Base-by-base conservation (phyloP, 352 stramenopile species). In the Globisporangium camurandrum region DNA sequence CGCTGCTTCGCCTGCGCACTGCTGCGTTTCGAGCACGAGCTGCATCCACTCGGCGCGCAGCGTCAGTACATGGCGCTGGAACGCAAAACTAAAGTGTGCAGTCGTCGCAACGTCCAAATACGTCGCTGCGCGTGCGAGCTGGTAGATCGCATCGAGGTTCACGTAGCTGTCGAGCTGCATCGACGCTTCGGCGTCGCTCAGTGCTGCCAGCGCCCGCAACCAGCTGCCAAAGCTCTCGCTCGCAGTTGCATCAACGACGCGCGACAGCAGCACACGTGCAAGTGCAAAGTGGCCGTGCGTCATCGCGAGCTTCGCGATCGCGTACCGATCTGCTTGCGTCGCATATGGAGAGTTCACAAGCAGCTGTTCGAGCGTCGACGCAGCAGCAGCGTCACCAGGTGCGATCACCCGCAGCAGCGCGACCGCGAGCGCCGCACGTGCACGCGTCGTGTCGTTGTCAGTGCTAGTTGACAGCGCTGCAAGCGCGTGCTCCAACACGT, bases 151-250 rank as follows among this genome's bases (percentile, higher is more conserved):
- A 7, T 71, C 48, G 28, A 77, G 34, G 0, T 62, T 56, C 3
- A 69, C 59, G 20, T 28, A 51, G 24, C 33, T 42, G n/a, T 62
- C 51, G 23, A 16, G 51, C 37, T 37, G 33, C 40, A 77, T 54
- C n/a, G 49, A 42, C 14, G 52, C 62, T 46, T 73, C 67, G 4
- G 68, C 61, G 56, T 72, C 46, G 46, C 59, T 67, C 33, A 77
- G 38, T 1, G 41, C 62, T 9, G 52, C 38, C 17, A 84, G 46
- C 19, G 64, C 69, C 24, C 60, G 46, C 8, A 84, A 23, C 71
- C 71, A 84, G 10, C 68, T 61, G 22, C 69, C 67, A 62, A 74
- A 78, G 37, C 58, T 71, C 39, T 80, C 68, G 23, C 64, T 66
- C 20, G 76, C 66, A 11, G 54, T 23, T 14, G 47, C 56, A 4